Percentiles rank a stretch among this genome's conserved stretches.
Evolutionary conservation across 2,329 filamentous ascomycete species (phyloP).

Genomic region (Xylariaceae sp.): DNA sequence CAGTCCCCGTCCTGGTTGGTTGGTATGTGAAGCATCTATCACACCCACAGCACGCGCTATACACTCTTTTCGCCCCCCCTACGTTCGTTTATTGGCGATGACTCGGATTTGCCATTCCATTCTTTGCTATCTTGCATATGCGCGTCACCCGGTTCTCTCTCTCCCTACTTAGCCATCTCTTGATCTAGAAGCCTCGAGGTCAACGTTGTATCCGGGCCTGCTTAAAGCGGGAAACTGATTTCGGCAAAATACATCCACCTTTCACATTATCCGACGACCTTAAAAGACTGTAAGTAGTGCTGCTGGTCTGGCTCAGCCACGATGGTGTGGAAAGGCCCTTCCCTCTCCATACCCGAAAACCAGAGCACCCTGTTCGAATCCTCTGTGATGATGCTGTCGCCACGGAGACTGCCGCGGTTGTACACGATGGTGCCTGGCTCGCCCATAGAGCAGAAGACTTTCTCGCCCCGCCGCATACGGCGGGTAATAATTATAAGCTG

Average conservation of each 20-base stretch:
- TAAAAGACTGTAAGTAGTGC: neutral
- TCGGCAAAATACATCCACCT: neutral
- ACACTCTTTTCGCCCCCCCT: slow-evolving; percentile 23
- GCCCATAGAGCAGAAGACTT: slow-evolving; percentile 30
- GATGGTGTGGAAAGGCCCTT: slow-evolving; percentile 22
- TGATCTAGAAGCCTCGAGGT: neutral
- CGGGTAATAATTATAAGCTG: slow-evolving; percentile 25
- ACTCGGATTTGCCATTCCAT: slow-evolving; percentile 18
- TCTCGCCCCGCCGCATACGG: slow-evolving; percentile 28
- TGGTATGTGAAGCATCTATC: slow-evolving; percentile 13
- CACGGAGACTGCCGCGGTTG: slow-evolving; percentile 25
- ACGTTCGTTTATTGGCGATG: slow-evolving; percentile 25
- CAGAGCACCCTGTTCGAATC: slow-evolving; percentile 19
- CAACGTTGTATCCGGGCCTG: neutral
- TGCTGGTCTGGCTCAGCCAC: slow-evolving; percentile 1
- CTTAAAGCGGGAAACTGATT: neutral
- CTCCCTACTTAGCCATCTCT: neutral
- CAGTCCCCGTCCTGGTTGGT: neutral
- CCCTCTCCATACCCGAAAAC: slow-evolving; percentile 17
- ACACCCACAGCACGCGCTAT: slow-evolving; percentile 16
- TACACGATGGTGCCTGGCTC: slow-evolving; percentile 25
- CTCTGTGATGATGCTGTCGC: slow-evolving; percentile 23
- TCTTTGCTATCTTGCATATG: slow-evolving; percentile 11
- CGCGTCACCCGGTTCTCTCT: neutral
- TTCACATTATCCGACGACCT: neutral